Evolutionary conservation across 495 filamentous ascomycete species (phyloP).

Genomic region (Podospora tetraspora): DNA sequence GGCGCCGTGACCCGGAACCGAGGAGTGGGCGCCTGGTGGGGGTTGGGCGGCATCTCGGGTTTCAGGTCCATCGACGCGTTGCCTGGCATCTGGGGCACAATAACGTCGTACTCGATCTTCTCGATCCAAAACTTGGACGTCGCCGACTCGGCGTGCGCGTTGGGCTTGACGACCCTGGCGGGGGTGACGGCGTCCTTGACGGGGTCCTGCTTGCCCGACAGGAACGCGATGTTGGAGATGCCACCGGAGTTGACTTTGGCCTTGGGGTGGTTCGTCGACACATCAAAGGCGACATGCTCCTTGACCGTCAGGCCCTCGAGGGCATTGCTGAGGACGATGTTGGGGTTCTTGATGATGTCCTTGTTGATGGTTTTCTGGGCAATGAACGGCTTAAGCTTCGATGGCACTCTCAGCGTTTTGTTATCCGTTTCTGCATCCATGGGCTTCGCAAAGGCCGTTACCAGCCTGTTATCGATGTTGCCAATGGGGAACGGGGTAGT

Average conservation of each 20-base stretch:
- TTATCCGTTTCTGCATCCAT: background rate
- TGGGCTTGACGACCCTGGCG: background rate
- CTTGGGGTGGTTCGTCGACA: background rate
- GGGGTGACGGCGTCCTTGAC: background rate
- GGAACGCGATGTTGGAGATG: constrained; percentile 6
- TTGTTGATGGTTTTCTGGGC: background rate
- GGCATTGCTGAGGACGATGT: constrained; percentile 2
- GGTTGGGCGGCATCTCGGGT: background rate
- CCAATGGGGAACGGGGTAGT: background rate
- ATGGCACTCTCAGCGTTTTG: background rate
- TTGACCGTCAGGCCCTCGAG: background rate
- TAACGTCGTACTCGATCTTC: constrained; percentile 3
- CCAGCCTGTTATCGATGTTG: background rate
- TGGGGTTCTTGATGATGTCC: constrained; percentile 4
- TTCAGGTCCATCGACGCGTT: background rate
- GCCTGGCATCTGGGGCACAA: background rate
- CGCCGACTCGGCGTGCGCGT: background rate
- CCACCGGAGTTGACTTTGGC: background rate
- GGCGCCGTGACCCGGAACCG: constrained; percentile 6
- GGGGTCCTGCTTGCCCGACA: background rate
- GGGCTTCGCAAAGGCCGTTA: background rate
- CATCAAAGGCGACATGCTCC: constrained; percentile 5
- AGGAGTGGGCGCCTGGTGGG: constrained; percentile 2
- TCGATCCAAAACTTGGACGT: constrained; percentile 4
- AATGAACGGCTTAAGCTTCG: background rate